Conservation (phyloP, 1,284 basidiomycete genomes). For the Naganishia cerealis region DNA sequence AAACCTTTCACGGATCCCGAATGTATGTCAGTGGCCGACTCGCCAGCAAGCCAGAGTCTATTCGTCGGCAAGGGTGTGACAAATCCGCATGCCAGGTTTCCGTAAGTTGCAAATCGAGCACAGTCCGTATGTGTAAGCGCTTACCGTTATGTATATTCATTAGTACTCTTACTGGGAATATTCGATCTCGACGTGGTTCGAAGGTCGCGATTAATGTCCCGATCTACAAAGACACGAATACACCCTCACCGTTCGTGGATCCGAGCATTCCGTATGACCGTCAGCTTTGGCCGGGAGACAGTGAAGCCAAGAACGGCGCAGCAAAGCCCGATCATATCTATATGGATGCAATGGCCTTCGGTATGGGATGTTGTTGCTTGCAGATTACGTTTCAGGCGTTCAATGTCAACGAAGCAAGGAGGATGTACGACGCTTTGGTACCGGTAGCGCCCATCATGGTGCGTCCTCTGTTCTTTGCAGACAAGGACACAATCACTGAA, state of each 20-base stretch:
- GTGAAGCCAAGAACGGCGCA: constrained; percentile 81
- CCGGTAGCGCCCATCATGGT: constrained; percentile 94
- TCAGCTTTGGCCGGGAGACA: constrained; percentile 73
- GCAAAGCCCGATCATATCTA: constrained; percentile 90
- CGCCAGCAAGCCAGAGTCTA: constrained; percentile 72
- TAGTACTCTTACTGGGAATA: constrained; percentile 94
- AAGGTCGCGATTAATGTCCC: constrained; percentile 97
- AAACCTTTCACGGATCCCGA: constrained; percentile 85
- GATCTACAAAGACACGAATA: constrained; percentile 83
- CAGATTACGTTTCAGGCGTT: constrained; percentile 98
- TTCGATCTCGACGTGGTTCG: constrained; percentile 80
- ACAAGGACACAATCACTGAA: neutral
- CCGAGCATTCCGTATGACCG: constrained; percentile 84
- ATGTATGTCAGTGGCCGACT: constrained; percentile 72
- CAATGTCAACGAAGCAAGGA: constrained; percentile 84
- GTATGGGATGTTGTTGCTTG: constrained; percentile 98
- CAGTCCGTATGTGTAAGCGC: neutral
- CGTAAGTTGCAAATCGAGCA: constrained; percentile 62
- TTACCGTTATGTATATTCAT: constrained; percentile 1
- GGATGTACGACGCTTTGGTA: constrained; percentile 90
- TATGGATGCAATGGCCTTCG: constrained; percentile 99
- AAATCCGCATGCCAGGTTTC: constrained; percentile 95
- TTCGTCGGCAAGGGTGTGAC: constrained; percentile 95
- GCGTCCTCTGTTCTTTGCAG: constrained; percentile 38
- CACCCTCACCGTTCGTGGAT: constrained; percentile 84